A percentile compares a stretch with the other conserved stretches of the same genome.
Conservation (phyloP, 805 yeast species). For the Wickerhamiella sergipiensis region DNA sequence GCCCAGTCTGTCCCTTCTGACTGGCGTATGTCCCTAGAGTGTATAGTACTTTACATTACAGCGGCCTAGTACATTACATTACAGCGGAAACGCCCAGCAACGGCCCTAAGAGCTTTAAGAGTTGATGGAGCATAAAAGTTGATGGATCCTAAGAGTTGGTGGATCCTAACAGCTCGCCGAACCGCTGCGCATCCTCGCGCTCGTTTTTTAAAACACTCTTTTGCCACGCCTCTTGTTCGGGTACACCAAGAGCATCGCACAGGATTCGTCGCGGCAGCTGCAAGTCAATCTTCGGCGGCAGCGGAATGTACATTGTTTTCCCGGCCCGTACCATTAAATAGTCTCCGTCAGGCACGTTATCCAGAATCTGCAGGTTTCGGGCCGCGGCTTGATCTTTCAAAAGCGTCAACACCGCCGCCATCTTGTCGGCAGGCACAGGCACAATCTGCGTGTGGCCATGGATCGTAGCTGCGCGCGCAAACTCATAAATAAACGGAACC, state of each 20-base stretch:
- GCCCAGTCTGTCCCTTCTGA: too few relatives aligned
- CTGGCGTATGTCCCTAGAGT: too few relatives aligned
- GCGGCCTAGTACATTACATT: too few relatives aligned
- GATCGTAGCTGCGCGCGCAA: not conserved
- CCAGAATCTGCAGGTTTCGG: not conserved
- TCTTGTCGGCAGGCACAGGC: not conserved
- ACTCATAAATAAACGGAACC: not conserved
- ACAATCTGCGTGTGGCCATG: conserved; percentile 5
- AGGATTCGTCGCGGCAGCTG: conserved; percentile 2
- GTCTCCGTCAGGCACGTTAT: not conserved
- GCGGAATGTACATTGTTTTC: not conserved
- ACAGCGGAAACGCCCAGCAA: too few relatives aligned
- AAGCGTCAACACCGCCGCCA: not conserved
- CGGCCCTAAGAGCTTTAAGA: too few relatives aligned
- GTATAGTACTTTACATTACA: too few relatives aligned
- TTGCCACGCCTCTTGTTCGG: conserved; percentile 1
- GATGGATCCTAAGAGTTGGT: too few relatives aligned
- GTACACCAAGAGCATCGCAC: not conserved
- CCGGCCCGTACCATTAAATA: not conserved
- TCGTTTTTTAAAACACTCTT: not conserved
- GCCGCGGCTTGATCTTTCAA: not conserved
- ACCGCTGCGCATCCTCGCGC: not conserved
- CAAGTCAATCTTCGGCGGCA: conserved; percentile 1
- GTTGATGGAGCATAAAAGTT: too few relatives aligned
- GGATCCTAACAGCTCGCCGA: not conserved